Percentiles rank a stretch among this genome's conserved stretches.
phyloP scores from a whole-genome alignment of 192 early-diverging fungal genomes.

The Physocladia obscura region DNA sequence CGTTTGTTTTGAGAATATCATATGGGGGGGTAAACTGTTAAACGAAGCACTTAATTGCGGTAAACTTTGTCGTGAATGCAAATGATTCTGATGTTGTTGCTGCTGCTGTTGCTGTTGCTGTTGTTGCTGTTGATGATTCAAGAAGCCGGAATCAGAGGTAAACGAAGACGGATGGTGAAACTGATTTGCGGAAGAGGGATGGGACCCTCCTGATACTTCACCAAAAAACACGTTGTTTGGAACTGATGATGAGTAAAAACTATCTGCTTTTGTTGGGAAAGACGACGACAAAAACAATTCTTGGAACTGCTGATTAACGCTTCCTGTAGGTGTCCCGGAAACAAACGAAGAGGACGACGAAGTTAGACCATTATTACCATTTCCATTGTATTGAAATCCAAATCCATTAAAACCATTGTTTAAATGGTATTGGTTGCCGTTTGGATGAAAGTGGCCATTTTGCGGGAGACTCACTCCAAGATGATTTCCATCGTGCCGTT shows the following conservation, averaged over 20 bases:
- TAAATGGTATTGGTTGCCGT: conserved; percentile 2
- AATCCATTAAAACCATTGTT: conserved; percentile 5
- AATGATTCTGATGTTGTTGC: conserved; percentile 1
- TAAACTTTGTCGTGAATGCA: neutral
- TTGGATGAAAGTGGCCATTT: conserved; percentile 1
- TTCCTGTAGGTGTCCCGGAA: too few relatives aligned
- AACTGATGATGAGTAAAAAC: conserved; percentile 21
- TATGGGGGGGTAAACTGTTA: conserved; percentile 15
- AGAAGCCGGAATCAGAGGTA: conserved; percentile 1
- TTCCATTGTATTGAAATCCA: neutral
- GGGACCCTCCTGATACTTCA: neutral
- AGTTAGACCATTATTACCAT: neutral
- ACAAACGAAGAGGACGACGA: too few relatives aligned
- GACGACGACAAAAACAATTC: conserved; percentile 9
- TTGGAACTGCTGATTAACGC: conserved; percentile 8
- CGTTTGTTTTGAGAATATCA: conserved; percentile 7
- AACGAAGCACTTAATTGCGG: conserved; percentile 5
- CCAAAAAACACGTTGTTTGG: conserved; percentile 21
- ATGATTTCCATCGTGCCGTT: neutral
- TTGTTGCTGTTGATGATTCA: neutral
- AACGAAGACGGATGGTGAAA: conserved; percentile 5
- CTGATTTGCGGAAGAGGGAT: neutral
- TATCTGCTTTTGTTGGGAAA: neutral
- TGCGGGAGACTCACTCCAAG: conserved; percentile 6
- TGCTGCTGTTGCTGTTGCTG: neutral